Percentiles rank a stretch among this genome's conserved stretches.
Conservation (phyloP, 1,284 basidiomycete genomes). For the Apiotrichum sp. region DNA sequence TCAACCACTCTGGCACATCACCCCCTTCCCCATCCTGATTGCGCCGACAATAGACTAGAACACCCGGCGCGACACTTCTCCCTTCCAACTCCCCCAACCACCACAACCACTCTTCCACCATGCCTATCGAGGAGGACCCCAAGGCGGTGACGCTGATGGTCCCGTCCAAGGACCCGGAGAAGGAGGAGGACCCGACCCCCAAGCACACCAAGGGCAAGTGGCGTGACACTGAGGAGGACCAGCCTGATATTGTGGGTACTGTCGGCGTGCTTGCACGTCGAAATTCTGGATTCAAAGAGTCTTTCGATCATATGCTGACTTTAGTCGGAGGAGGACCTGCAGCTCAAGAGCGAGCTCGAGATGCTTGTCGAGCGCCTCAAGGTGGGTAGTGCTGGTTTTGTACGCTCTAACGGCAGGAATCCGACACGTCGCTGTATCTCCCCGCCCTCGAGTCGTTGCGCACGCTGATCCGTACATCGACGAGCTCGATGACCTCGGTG, state of each 20-base stretch:
- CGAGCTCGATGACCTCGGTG: constrained; percentile 99
- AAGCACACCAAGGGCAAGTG: constrained; percentile 46
- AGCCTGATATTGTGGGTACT: constrained; percentile 71
- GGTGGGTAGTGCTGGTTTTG: constrained; percentile 50
- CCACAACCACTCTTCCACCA: constrained; percentile 5
- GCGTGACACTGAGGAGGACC: constrained; percentile 50
- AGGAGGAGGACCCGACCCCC: constrained; percentile 48
- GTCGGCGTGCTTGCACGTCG: no score
- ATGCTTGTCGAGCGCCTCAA: constrained; percentile 94
- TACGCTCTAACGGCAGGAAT: constrained; percentile 58
- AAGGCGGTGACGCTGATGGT: constrained; percentile 43
- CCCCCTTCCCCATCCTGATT: background rate
- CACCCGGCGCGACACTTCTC: background rate
- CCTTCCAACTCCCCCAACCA: background rate
- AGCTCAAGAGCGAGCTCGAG: constrained; percentile 91
- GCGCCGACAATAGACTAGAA: background rate
- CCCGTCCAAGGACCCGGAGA: constrained; percentile 48
- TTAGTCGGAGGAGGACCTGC: constrained; percentile 90
- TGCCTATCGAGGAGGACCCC: constrained; percentile 26
- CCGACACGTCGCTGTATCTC: constrained; percentile 73
- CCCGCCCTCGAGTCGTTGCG: constrained; percentile 91
- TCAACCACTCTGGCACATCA: background rate
- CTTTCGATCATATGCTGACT: constrained; percentile 6
- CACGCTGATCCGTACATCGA: constrained; percentile 91
- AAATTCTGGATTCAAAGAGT: no score